Percentiles rank a stretch among this genome's conserved stretches.
These are phyloP conservation scores for Moesziomyces globuligerus DNA, from an alignment of 1,284 basidiomycete species.

Conservation along the genomic window DNA sequence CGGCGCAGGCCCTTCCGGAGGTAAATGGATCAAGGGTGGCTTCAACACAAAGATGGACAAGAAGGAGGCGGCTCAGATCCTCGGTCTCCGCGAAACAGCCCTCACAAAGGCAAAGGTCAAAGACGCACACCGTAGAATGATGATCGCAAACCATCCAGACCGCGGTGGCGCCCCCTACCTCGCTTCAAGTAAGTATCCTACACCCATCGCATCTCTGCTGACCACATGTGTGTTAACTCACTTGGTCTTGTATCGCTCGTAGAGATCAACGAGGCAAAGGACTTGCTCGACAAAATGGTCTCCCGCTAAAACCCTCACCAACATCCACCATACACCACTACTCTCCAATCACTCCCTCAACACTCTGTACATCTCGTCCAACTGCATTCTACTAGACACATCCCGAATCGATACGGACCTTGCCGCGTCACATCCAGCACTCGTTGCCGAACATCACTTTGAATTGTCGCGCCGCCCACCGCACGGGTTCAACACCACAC, in stretches of 20 bases:
- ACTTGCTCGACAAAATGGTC: conserved; percentile 60
- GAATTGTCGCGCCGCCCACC: too few species aligned
- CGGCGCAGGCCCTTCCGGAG: conserved; percentile 71
- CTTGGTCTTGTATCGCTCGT: neutral
- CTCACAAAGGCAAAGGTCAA: conserved; percentile 64
- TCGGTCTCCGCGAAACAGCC: conserved; percentile 75
- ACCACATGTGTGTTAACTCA: too few species aligned
- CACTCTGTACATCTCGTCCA: conserved; percentile 6
- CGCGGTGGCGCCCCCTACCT: conserved; percentile 93
- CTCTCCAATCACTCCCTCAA: neutral
- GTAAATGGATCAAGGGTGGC: conserved; percentile 91
- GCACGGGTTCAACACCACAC: too few species aligned
- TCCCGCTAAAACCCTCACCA: conserved; percentile 51
- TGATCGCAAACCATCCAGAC: conserved; percentile 85
- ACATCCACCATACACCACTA: neutral
- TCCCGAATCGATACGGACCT: too few species aligned
- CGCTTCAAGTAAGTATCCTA: conserved; percentile 77
- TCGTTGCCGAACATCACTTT: too few species aligned
- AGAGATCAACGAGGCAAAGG: conserved; percentile 67
- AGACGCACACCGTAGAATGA: conserved; percentile 67
- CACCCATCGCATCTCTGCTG: neutral
- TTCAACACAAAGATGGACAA: conserved; percentile 96
- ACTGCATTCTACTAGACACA: too few species aligned
- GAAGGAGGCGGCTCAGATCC: conserved; percentile 87
- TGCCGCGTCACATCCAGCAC: too few species aligned